A percentile compares a stretch with the other conserved stretches of the same genome.
These are phyloP conservation scores for Arthrinium puccinioides DNA, from an alignment of 2,329 filamentous ascomycete species.

Conservation along the genomic window DNA sequence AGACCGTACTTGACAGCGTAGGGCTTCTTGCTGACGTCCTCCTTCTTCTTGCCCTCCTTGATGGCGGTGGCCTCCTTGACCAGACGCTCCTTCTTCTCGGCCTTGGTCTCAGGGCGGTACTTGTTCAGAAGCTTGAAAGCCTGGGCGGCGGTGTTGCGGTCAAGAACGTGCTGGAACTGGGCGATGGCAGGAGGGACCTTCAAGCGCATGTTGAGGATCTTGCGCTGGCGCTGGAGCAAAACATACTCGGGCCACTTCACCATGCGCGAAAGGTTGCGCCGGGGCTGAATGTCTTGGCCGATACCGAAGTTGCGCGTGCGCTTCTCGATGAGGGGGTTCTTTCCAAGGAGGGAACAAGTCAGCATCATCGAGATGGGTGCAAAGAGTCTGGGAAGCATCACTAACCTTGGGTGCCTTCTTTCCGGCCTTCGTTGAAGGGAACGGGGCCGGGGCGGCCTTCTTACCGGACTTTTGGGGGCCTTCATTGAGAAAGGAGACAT, in stretches of 20 bases:
- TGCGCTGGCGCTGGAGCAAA: conserved; percentile 86
- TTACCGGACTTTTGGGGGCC: conserved; percentile 98
- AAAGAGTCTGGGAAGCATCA: conserved; percentile 18
- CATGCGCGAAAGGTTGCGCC: conserved; percentile 93
- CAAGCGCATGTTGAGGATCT: conserved; percentile 97
- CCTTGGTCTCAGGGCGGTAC: conserved; percentile 98
- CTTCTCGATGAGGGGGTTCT: conserved; percentile 99
- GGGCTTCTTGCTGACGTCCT: conserved; percentile 99
- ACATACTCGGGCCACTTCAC: conserved; percentile 99
- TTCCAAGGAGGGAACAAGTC: conserved; percentile 5
- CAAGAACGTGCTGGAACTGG: conserved; percentile 96
- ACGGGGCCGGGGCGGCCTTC: conserved; percentile 96
- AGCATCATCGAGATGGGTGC: conserved; percentile 10
- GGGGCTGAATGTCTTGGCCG: conserved; percentile 96
- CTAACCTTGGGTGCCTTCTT: conserved; percentile 98
- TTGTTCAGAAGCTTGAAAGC: conserved; percentile 99
- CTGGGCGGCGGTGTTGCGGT: conserved; percentile 94
- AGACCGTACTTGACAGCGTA: conserved; percentile 99
- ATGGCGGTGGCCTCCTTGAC: conserved; percentile 97
- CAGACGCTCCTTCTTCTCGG: conserved; percentile 99
- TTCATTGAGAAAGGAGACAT: conserved; percentile 99
- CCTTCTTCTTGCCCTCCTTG: conserved; percentile 99
- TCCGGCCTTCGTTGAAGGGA: conserved; percentile 86
- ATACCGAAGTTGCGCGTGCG: conserved; percentile 96
- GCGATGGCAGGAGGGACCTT: conserved; percentile 97